Percentiles rank a stretch among this genome's conserved stretches.
phyloP scores from a whole-genome alignment of 164 flowering plant species.

The Aristolochia fimbriata region DNA sequence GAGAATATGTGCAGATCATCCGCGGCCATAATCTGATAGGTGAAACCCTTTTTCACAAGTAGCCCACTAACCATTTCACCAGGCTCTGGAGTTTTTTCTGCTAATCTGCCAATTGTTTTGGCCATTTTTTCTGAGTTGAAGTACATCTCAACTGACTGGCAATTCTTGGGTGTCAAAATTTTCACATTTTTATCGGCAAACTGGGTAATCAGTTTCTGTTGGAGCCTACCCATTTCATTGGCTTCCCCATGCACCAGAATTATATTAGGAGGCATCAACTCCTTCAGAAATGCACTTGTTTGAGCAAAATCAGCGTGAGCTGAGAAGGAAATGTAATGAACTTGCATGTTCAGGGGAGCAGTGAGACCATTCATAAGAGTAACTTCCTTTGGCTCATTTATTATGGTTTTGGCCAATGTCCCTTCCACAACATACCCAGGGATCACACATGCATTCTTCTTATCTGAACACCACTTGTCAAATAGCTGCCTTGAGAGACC shows the following conservation, averaged over 20 bases:
- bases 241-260: slow-evolving; percentile 96
- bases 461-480: slow-evolving; percentile 91
- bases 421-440: slow-evolving; percentile 97
- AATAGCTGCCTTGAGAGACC: slow-evolving; percentile 89
- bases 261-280: slow-evolving; percentile 90
- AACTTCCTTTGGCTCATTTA: slow-evolving; percentile 88
- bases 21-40: slow-evolving; percentile 91
- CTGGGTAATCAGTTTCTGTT: slow-evolving; percentile 67
- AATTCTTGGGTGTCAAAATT: slow-evolving; percentile 80
- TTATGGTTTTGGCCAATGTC: slow-evolving; percentile 81
- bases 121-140: slow-evolving; percentile 95
- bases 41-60: slow-evolving; percentile 86
- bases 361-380: slow-evolving; percentile 85
- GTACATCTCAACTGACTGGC: slow-evolving; percentile 92
- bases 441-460: slow-evolving; percentile 84
- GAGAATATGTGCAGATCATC: slow-evolving; percentile 93
- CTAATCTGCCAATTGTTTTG: slow-evolving; percentile 78
- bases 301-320: slow-evolving; percentile 95
- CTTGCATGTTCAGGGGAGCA: slow-evolving; percentile 89
- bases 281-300: slow-evolving; percentile 79
- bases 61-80: slow-evolving; percentile 84
- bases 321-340: slow-evolving; percentile 92
- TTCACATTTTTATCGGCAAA: slow-evolving; percentile 70
- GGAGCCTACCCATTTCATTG: slow-evolving; percentile 87
- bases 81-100: slow-evolving; percentile 71